Conservation (phyloP, 2,329 filamentous ascomycete genomes). For the Alternaria infectoria region DNA sequence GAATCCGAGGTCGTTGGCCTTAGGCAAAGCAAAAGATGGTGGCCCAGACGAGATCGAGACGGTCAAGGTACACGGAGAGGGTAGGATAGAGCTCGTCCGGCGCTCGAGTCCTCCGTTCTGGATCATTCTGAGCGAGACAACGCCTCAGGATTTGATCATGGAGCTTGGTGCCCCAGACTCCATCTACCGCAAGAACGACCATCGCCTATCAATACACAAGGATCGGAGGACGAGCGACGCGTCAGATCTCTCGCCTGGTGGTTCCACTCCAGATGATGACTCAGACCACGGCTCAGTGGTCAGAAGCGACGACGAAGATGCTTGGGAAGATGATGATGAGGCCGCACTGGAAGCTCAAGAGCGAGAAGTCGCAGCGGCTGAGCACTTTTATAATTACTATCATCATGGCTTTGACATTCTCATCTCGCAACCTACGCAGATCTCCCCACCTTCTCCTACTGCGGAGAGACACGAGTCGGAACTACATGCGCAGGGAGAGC, state of each 20-base stretch:
- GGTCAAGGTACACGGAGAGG: slow-evolving; percentile 77
- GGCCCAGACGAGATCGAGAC: slow-evolving; percentile 89
- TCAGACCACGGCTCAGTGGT: slow-evolving; percentile 44
- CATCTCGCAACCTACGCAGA: slow-evolving; percentile 73
- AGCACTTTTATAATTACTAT: slow-evolving; percentile 95
- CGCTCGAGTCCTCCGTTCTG: slow-evolving; percentile 71
- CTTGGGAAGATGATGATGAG: slow-evolving; percentile 54
- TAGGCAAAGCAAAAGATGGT: slow-evolving; percentile 73
- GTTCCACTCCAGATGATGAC: slow-evolving; percentile 41
- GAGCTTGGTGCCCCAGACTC: slow-evolving; percentile 93
- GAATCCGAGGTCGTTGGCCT: slow-evolving; percentile 73
- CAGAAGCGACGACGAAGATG: slow-evolving; percentile 51
- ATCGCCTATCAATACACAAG: slow-evolving; percentile 81
- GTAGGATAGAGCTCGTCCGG: slow-evolving; percentile 77
- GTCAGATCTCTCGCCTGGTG: slow-evolving; percentile 40
- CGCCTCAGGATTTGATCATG: slow-evolving; percentile 86
- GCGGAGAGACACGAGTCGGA: slow-evolving; percentile 60
- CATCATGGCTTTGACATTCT: slow-evolving; percentile 92
- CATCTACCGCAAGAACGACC: slow-evolving; percentile 90
- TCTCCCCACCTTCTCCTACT: slow-evolving; percentile 56
- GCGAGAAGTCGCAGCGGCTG: slow-evolving; percentile 65
- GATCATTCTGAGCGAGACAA: slow-evolving; percentile 83
- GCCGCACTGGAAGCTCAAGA: slow-evolving; percentile 65
- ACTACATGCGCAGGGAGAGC: slow-evolving; percentile 30
- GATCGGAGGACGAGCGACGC: slow-evolving; percentile 46